These are phyloP conservation scores for Chlorella sp. DNA, from an alignment of 139 green algal genomes.

Conservation along the genomic window DNA sequence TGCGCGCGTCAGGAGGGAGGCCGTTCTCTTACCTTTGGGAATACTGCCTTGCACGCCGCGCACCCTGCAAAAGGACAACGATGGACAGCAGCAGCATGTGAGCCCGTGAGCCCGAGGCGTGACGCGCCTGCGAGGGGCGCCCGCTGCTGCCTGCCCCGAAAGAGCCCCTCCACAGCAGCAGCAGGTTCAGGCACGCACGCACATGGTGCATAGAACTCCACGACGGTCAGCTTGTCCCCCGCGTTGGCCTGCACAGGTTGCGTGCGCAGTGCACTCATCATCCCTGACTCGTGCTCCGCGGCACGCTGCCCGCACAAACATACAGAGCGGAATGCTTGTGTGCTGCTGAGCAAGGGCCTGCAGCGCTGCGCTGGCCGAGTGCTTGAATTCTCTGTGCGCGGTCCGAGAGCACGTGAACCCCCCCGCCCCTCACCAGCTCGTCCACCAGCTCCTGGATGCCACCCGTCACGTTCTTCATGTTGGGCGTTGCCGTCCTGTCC, in stretches of 20 bases:
- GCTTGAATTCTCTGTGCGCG: background rate
- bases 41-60: constrained; percentile 81
- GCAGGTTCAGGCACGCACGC: too few relatives aligned
- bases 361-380: background rate
- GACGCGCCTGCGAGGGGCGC: too few relatives aligned
- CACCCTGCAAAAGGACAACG: too few relatives aligned
- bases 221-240: constrained; percentile 76
- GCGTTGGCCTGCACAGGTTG: constrained; percentile 32
- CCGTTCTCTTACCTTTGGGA: constrained; percentile 68
- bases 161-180: too few relatives aligned
- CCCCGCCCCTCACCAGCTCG: constrained; percentile 40
- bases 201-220: constrained; percentile 88
- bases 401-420: background rate
- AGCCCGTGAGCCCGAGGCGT: too few relatives aligned
- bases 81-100: too few relatives aligned
- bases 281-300: background rate
- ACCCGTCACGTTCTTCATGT: constrained; percentile 52
- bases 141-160: too few relatives aligned
- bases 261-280: background rate
- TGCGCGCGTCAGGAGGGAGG: background rate
- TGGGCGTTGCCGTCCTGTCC: background rate
- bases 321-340: background rate
- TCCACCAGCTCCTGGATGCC: constrained; percentile 78
- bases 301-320: background rate
- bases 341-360: background rate